A percentile compares a stretch with the other conserved stretches of the same genome.
Conservation (phyloP, 345 rosid species). For the Eutrema heterophyllum region DNA sequence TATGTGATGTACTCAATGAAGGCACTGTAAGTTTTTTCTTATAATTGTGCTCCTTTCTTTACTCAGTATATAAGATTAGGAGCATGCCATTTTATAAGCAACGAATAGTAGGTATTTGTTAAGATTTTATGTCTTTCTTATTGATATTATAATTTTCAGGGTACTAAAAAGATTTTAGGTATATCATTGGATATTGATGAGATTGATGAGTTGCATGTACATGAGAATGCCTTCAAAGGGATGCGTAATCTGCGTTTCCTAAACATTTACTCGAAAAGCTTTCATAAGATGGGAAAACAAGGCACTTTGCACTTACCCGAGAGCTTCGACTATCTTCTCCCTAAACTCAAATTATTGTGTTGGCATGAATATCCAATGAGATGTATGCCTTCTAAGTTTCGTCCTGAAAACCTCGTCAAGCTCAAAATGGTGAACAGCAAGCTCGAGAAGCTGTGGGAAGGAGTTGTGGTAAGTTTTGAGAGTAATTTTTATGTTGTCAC, state of each 20-base stretch:
- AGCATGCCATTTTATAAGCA: no score
- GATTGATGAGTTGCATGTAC: background rate
- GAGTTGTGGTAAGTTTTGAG: background rate
- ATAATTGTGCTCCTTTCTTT: no score
- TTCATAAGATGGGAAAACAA: background rate
- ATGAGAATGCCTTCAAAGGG: background rate
- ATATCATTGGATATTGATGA: background rate
- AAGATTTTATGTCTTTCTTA: no score
- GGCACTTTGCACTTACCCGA: background rate
- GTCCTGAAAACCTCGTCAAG: background rate
- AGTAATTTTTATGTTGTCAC: background rate
- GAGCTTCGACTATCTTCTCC: background rate
- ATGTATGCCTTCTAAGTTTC: conserved; percentile 12
- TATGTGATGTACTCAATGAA: no score
- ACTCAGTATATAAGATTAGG: no score
- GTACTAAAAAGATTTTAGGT: conserved; percentile 13
- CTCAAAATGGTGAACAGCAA: background rate
- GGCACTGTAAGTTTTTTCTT: no score
- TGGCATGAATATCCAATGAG: conserved; percentile 9
- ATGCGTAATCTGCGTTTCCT: conserved; percentile 22
- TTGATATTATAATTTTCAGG: background rate
- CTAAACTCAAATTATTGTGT: background rate
- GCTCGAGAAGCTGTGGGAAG: background rate
- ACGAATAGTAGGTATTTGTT: no score
- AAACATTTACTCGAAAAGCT: background rate